A percentile compares a stretch with the other conserved stretches of the same genome.
Conservation (phyloP, 2,329 filamentous ascomycete species). For the Emydomyces testavorans region DNA sequence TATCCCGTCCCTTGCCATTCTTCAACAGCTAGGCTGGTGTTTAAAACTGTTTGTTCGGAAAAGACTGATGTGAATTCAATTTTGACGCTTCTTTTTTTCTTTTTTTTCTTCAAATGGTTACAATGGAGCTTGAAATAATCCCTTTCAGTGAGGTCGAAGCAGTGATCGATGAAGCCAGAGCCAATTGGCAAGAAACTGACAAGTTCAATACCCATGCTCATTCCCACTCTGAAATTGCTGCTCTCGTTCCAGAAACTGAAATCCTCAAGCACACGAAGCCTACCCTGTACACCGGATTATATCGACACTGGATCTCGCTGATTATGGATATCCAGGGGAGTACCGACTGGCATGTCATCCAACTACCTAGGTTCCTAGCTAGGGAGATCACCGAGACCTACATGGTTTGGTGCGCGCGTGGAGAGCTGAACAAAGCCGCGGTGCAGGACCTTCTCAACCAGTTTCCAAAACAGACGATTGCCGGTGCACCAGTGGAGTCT, state of each 20-base stretch:
- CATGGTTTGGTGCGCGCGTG: constrained; percentile 20
- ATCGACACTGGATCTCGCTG: constrained; percentile 34
- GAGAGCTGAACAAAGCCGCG: constrained; percentile 26
- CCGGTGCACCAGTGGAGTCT: constrained; percentile 26
- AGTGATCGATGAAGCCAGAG: constrained; percentile 9
- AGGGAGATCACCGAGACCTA: constrained; percentile 23
- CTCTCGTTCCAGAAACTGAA: constrained; percentile 17
- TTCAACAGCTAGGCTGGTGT: too few species aligned
- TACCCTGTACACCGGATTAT: constrained; percentile 30
- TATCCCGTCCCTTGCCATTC: too few species aligned
- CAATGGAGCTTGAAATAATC: constrained; percentile 10
- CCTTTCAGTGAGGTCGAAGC: constrained; percentile 13
- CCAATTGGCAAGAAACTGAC: constrained; percentile 11
- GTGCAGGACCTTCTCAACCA: constrained; percentile 24
- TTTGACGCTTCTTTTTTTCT: too few species aligned
- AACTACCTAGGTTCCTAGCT: constrained; percentile 17
- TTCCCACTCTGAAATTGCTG: constrained; percentile 23
- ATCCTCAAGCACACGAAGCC: constrained; percentile 17
- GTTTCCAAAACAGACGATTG: constrained; percentile 18
- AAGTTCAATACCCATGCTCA: constrained; percentile 33
- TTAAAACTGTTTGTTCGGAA: too few species aligned
- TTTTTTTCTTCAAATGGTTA: too few species aligned
- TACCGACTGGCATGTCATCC: constrained; percentile 14
- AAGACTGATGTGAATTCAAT: too few species aligned
- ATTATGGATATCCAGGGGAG: constrained; percentile 30